phyloP scores from a whole-genome alignment of 148 eudicot genomes.

The Vaccinium vitisidaea region DNA sequence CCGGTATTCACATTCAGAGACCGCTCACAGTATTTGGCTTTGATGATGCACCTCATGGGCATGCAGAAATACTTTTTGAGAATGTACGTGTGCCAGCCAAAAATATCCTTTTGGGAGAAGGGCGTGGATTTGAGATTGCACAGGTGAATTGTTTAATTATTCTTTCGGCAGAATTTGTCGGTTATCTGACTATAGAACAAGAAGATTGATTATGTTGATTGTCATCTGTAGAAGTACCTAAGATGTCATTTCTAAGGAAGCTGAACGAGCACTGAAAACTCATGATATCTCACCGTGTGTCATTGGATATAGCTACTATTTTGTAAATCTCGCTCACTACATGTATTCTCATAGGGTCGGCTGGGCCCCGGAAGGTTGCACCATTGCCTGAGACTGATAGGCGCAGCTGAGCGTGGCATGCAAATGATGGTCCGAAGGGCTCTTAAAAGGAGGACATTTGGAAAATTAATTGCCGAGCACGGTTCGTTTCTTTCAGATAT shows the following conservation, averaged over 20 bases:
- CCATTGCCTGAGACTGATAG: slow-evolving; percentile 95
- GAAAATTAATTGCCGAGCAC: slow-evolving; percentile 85
- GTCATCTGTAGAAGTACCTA: neutral
- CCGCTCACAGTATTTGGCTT: slow-evolving; percentile 95
- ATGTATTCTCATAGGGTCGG: slow-evolving; percentile 63
- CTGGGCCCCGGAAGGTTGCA: slow-evolving; percentile 97
- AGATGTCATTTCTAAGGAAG: neutral
- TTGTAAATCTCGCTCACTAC: neutral
- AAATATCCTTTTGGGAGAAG: slow-evolving; percentile 90
- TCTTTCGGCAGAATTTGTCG: neutral
- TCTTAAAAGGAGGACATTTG: slow-evolving; percentile 76
- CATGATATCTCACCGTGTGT: neutral
- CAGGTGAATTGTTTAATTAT: slow-evolving; percentile 49
- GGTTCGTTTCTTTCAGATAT: slow-evolving; percentile 90
- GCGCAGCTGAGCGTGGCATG: slow-evolving; percentile 98
- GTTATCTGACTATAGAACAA: neutral
- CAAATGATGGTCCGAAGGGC: slow-evolving; percentile 91
- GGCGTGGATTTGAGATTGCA: slow-evolving; percentile 97
- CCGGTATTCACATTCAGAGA: slow-evolving; percentile 67
- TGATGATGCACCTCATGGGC: slow-evolving; percentile 99
- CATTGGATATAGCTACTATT: slow-evolving; percentile 1
- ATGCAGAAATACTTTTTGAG: slow-evolving; percentile 81
- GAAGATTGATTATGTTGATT: neutral
- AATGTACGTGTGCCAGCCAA: slow-evolving; percentile 80
- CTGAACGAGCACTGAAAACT: slow-evolving; percentile 3